Conservation (phyloP, 2,329 filamentous ascomycete species). For the Sporothrix inflata region DNA sequence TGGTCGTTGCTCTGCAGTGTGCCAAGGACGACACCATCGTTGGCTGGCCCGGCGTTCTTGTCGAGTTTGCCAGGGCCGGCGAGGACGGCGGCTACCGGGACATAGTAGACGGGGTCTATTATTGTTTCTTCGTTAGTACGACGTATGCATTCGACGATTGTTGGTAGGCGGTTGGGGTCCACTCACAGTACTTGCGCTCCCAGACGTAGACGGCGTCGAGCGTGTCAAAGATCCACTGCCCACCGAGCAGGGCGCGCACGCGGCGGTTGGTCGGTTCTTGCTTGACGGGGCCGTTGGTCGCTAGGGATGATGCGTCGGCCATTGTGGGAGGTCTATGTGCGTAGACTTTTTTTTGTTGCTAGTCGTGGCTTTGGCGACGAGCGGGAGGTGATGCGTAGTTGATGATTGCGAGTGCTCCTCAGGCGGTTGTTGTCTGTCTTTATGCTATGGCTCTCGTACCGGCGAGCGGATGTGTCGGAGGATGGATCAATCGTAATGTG, state of each 20-base stretch:
- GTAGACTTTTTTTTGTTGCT: neutral
- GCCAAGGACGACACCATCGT: slow-evolving; percentile 34
- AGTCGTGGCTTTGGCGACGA: neutral
- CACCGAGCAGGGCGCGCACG: slow-evolving; percentile 40
- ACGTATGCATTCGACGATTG: neutral
- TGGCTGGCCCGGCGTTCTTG: slow-evolving; percentile 9
- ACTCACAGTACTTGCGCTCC: slow-evolving; percentile 42
- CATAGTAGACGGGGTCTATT: slow-evolving; percentile 41
- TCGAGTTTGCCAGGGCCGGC: slow-evolving; percentile 27
- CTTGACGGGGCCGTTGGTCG: slow-evolving; percentile 39
- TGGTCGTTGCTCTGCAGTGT: slow-evolving; percentile 31
- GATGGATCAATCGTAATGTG: neutral
- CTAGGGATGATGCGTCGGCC: slow-evolving; percentile 37
- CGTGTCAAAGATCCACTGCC: slow-evolving; percentile 41
- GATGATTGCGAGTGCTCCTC: neutral
- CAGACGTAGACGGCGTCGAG: slow-evolving; percentile 43
- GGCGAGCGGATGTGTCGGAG: neutral
- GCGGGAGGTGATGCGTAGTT: neutral
- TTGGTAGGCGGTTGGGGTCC: neutral
- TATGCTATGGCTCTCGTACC: neutral
- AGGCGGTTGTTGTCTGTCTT: neutral
- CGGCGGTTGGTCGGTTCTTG: slow-evolving; percentile 41
- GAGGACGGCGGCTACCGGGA: slow-evolving; percentile 37
- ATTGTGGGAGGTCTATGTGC: neutral
- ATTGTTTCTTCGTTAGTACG: neutral